Evolutionary conservation across 805 yeast genomes (phyloP).

Genomic region (Pichia exigua): DNA sequence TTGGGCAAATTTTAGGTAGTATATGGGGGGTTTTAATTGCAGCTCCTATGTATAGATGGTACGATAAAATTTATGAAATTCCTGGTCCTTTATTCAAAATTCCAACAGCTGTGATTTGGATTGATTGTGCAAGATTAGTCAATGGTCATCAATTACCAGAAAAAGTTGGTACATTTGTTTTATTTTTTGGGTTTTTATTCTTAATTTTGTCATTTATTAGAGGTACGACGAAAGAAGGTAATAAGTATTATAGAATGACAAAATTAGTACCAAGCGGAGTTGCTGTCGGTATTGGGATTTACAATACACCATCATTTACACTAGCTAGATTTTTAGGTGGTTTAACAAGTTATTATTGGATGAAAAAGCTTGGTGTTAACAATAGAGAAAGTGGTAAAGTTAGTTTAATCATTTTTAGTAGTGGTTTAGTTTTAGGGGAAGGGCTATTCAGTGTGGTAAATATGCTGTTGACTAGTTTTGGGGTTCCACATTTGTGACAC

Average conservation of each 20-base stretch:
- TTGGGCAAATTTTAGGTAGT: constrained; percentile 87
- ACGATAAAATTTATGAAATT: constrained; percentile 74
- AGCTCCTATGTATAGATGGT: constrained; percentile 72
- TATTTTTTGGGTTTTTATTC: constrained; percentile 58
- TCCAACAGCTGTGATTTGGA: constrained; percentile 96
- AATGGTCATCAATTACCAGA: constrained; percentile 89
- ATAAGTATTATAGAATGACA: constrained; percentile 3
- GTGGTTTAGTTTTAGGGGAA: constrained; percentile 91
- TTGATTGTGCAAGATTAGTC: constrained; percentile 88
- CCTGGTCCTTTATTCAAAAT: constrained; percentile 78
- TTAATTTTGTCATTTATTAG: constrained; percentile 60
- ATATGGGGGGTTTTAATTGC: constrained; percentile 74
- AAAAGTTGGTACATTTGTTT: constrained; percentile 52
- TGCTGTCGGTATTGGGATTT: constrained; percentile 95
- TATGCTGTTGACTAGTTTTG: constrained; percentile 66
- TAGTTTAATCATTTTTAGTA: constrained; percentile 75
- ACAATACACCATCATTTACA: constrained; percentile 89
- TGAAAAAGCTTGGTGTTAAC: constrained; percentile 21
- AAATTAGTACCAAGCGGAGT: constrained; percentile 82
- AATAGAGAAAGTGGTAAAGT: constrained; percentile 35
- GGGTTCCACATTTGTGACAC: constrained; percentile 50
- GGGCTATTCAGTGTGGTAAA: constrained; percentile 80
- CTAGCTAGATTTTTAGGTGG: constrained; percentile 93
- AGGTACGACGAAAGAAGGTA: constrained; percentile 1
- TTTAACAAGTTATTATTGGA: constrained; percentile 52